Conservation (phyloP, 2,329 filamentous ascomycete species). For the Hypoxylon sp. region DNA sequence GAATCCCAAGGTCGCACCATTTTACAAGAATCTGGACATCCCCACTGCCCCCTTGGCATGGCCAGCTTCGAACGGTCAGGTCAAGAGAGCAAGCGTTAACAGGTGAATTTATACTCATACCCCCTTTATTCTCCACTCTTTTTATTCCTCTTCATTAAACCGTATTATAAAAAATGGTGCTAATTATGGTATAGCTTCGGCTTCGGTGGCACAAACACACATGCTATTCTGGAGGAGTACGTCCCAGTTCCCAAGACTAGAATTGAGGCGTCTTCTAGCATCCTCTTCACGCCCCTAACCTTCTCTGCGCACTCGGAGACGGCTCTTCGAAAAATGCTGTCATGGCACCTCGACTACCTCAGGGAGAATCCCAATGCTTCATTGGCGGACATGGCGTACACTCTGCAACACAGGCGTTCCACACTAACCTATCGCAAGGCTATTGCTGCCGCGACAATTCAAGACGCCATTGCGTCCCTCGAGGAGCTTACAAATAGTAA, state of each 20-base stretch:
- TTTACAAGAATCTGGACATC: slow-evolving; percentile 23
- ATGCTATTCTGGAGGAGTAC: slow-evolving; percentile 45
- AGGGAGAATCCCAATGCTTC: neutral
- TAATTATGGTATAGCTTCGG: slow-evolving; percentile 37
- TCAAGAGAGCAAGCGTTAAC: slow-evolving; percentile 44
- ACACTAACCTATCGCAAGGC: slow-evolving; percentile 14
- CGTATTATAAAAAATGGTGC: neutral
- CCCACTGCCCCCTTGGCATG: slow-evolving; percentile 7
- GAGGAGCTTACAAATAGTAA: slow-evolving; percentile 10
- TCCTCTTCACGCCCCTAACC: slow-evolving; percentile 30
- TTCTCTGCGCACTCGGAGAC: slow-evolving; percentile 34
- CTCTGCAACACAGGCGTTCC: slow-evolving; percentile 13
- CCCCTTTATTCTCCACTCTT: neutral
- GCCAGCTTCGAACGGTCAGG: slow-evolving; percentile 10
- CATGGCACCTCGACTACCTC: slow-evolving; percentile 12
- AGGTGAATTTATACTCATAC: slow-evolving; percentile 7
- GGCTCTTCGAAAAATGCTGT: slow-evolving; percentile 23
- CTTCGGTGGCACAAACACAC: slow-evolving; percentile 46
- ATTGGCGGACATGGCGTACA: slow-evolving; percentile 13
- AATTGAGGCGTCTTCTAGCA: neutral
- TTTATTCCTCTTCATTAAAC: neutral
- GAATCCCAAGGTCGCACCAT: slow-evolving; percentile 13
- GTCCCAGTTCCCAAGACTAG: neutral
- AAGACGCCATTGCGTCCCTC: slow-evolving; percentile 1
- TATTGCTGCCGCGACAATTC: slow-evolving; percentile 7